Conservation (phyloP, 129 eudicot genomes). For the Tagetes erecta region DNA sequence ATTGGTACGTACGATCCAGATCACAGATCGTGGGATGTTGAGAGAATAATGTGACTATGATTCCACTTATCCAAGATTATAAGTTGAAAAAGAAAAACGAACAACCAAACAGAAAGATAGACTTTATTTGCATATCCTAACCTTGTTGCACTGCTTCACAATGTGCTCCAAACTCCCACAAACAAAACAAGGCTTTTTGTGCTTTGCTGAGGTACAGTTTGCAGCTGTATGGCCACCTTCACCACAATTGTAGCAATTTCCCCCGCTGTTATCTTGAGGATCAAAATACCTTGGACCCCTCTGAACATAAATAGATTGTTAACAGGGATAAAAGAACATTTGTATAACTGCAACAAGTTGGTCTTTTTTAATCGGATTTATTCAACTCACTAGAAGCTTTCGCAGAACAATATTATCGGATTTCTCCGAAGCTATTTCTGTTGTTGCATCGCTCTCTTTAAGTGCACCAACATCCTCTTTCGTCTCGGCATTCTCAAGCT, state of each 20-base stretch:
- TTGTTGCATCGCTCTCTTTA: constrained; percentile 28
- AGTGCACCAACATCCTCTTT: constrained; percentile 32
- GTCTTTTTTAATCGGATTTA: constrained; percentile 28
- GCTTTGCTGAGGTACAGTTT: constrained; percentile 72
- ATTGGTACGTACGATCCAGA: too few species aligned
- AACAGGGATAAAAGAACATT: constrained; percentile 29
- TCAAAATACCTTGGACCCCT: constrained; percentile 97
- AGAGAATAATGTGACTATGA: too few species aligned
- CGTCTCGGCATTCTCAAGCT: constrained; percentile 43
- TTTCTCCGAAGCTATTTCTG: constrained; percentile 44
- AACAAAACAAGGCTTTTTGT: constrained; percentile 84
- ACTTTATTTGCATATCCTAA: constrained; percentile 21
- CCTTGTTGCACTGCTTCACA: constrained; percentile 78
- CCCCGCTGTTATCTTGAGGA: constrained; percentile 91
- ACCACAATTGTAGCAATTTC: constrained; percentile 53
- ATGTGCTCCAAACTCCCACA: constrained; percentile 91
- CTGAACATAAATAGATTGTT: constrained; percentile 45
- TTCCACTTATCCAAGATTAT: too few species aligned
- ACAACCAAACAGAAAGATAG: background rate
- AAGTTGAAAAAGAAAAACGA: too few species aligned
- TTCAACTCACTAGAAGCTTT: constrained; percentile 91
- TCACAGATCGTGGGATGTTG: too few species aligned
- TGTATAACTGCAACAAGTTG: constrained; percentile 23
- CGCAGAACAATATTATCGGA: constrained; percentile 67
- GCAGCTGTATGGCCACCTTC: constrained; percentile 46